Percentiles rank a stretch among this genome's conserved stretches.
Evolutionary conservation across 2,329 filamentous ascomycete genomes (phyloP).

Genomic region (Cadophora gregata): DNA sequence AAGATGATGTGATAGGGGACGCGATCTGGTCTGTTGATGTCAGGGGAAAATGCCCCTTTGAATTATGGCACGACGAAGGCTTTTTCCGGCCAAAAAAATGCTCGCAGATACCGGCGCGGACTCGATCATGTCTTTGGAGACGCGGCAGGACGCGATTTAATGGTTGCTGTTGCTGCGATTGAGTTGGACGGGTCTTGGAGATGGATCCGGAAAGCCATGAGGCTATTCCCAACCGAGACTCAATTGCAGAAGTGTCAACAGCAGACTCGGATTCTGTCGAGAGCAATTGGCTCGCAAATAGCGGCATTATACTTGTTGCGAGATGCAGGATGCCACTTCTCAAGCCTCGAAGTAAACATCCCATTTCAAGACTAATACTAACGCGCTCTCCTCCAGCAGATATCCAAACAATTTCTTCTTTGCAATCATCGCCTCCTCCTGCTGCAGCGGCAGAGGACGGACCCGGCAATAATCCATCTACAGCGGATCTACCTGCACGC

Average conservation of each 20-base stretch:
- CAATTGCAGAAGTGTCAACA: slow-evolving; percentile 3
- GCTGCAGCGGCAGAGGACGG: slow-evolving; percentile 67
- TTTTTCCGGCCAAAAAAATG: neutral
- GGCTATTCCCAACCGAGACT: neutral
- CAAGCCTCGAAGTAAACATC: neutral
- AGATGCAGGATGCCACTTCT: neutral
- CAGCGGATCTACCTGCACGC: slow-evolving; percentile 32
- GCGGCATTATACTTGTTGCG: neutral
- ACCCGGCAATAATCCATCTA: slow-evolving; percentile 33
- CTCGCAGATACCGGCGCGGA: neutral
- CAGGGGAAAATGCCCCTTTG: neutral
- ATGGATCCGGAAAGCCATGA: neutral
- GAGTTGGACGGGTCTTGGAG: neutral
- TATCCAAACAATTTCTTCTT: slow-evolving; percentile 45
- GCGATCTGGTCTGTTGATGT: slow-evolving; percentile 1
- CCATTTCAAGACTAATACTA: slow-evolving; percentile 21
- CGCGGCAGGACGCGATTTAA: neutral
- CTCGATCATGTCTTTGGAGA: neutral
- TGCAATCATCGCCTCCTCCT: slow-evolving; percentile 56
- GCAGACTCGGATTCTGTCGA: neutral
- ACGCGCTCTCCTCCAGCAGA: slow-evolving; percentile 34
- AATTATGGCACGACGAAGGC: neutral
- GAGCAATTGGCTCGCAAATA: neutral
- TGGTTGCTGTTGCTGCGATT: neutral
- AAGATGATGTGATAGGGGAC: neutral